phyloP scores from a whole-genome alignment of 2,329 filamentous ascomycete species.

The Simplicillium sp. region DNA sequence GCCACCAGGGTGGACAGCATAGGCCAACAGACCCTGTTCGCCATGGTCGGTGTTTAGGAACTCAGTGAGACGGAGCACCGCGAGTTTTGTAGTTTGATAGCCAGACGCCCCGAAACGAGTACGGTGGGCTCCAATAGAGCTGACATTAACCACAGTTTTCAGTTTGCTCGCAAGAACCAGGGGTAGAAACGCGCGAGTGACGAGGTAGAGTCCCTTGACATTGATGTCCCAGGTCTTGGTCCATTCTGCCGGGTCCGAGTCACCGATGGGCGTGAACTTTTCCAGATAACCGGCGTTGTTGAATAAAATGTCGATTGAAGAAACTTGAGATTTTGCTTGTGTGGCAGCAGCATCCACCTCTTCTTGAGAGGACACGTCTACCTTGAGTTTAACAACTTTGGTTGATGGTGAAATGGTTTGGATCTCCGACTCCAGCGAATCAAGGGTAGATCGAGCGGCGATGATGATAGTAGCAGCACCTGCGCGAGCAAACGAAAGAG shows the following conservation, averaged over 20 bases:
- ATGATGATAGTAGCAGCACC: slow-evolving; percentile 42
- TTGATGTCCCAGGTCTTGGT: slow-evolving; percentile 28
- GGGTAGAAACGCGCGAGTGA: slow-evolving; percentile 37
- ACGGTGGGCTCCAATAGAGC: slow-evolving; percentile 30
- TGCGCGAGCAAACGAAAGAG: slow-evolving; percentile 45
- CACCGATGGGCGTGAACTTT: background rate
- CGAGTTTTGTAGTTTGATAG: slow-evolving; percentile 40
- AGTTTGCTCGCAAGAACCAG: slow-evolving; percentile 21
- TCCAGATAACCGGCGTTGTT: slow-evolving; percentile 19
- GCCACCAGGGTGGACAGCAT: slow-evolving; percentile 27
- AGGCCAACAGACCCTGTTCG: slow-evolving; percentile 27
- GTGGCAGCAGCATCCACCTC: slow-evolving; percentile 21
- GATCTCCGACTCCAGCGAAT: slow-evolving; percentile 16
- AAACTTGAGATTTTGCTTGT: slow-evolving; percentile 21
- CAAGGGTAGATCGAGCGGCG: slow-evolving; percentile 38
- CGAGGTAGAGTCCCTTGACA: slow-evolving; percentile 34
- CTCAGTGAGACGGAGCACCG: slow-evolving; percentile 37
- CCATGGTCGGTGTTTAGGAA: slow-evolving; percentile 34
- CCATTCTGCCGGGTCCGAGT: background rate
- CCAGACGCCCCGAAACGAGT: slow-evolving; percentile 22
- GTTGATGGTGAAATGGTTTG: slow-evolving; percentile 20
- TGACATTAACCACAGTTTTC: slow-evolving; percentile 36
- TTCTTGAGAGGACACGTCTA: slow-evolving; percentile 25
- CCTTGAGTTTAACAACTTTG: slow-evolving; percentile 26
- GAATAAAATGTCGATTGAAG: slow-evolving; percentile 33